Evolutionary conservation across 805 yeast genomes (phyloP).

Genomic region (Komagataella ulmi): DNA sequence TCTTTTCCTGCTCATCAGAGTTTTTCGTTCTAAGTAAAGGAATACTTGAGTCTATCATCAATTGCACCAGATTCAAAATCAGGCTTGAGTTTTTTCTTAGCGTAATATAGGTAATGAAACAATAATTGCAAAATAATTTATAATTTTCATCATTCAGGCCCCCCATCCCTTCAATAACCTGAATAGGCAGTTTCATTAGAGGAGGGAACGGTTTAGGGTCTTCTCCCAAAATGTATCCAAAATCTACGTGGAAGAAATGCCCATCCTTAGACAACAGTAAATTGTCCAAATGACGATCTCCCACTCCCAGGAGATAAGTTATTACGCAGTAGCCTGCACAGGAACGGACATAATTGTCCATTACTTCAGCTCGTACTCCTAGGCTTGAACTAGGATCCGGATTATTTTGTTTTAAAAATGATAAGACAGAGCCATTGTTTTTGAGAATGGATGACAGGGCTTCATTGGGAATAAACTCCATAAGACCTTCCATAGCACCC

Average conservation of each 20-base stretch:
- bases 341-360: constrained; percentile 90
- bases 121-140: constrained; percentile 77
- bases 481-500: constrained; percentile 81
- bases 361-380: constrained; percentile 46
- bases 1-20: constrained; percentile 51
- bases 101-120: constrained; percentile 89
- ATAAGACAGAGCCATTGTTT: constrained; percentile 60
- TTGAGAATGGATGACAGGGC: constrained; percentile 73
- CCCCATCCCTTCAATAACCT: constrained; percentile 96
- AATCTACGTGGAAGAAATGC: constrained; percentile 94
- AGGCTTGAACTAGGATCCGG: constrained; percentile 33
- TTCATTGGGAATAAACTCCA: constrained; percentile 89
- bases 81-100: constrained; percentile 80
- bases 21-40: constrained; percentile 58
- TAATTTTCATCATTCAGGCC: constrained; percentile 81
- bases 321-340: constrained; percentile 98
- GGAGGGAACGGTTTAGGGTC: constrained; percentile 99
- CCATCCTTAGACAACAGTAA: constrained; percentile 66
- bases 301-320: constrained; percentile 89
- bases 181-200: constrained; percentile 92
- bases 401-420: constrained; percentile 53
- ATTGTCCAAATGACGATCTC: constrained; percentile 93
- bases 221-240: constrained; percentile 90
- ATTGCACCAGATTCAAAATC: constrained; percentile 79
- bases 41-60: constrained; percentile 87